These are phyloP conservation scores for Thielaviopsis populi DNA, from an alignment of 2,329 filamentous ascomycete species.

Conservation along the genomic window DNA sequence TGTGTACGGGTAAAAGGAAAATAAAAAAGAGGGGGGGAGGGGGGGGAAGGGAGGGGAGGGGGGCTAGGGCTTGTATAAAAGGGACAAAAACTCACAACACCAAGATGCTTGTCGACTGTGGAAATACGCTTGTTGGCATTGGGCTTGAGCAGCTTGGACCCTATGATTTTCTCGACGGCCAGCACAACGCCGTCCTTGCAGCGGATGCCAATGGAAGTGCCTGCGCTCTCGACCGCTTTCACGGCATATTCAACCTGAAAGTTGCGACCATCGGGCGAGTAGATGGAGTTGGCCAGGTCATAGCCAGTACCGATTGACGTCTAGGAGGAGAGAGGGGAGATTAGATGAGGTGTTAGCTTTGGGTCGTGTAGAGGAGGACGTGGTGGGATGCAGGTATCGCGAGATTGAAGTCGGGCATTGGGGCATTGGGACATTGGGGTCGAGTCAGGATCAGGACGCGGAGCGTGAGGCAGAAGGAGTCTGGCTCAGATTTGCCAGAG, in stretches of 20 bases:
- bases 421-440: background rate
- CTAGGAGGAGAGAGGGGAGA: slow-evolving; percentile 31
- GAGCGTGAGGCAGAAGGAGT: background rate
- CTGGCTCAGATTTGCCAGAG: background rate
- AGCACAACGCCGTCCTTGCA: slow-evolving; percentile 96
- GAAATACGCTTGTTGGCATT: slow-evolving; percentile 95
- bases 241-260: slow-evolving; percentile 99
- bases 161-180: slow-evolving; percentile 90
- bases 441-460: background rate
- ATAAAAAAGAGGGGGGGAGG: background rate
- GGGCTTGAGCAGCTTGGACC: slow-evolving; percentile 87
- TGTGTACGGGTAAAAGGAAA: background rate
- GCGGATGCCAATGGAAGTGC: slow-evolving; percentile 87
- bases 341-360: background rate
- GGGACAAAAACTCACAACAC: slow-evolving; percentile 52
- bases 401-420: background rate
- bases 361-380: background rate
- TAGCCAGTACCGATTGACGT: slow-evolving; percentile 99
- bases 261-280: slow-evolving; percentile 96
- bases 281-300: slow-evolving; percentile 98
- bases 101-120: slow-evolving; percentile 83
- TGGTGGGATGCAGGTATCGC: background rate
- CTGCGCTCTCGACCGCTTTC: slow-evolving; percentile 96
- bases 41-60: background rate
- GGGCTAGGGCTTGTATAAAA: background rate